Percentiles rank a stretch among this genome's conserved stretches.
phyloP scores from a whole-genome alignment of 805 yeast genomes.

The Candida orba region DNA sequence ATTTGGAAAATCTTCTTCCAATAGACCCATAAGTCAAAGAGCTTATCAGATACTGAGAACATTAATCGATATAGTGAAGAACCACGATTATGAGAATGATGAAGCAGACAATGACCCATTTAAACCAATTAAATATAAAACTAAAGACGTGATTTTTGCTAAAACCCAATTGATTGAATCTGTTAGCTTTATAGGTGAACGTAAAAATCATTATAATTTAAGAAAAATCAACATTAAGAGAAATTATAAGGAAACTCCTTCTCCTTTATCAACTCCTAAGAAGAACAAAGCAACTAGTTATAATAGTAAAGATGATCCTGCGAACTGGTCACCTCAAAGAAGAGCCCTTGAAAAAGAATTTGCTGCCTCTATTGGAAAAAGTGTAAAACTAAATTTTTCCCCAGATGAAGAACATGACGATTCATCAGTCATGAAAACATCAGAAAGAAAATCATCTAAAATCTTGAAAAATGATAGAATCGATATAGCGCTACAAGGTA shows the following conservation, averaged over 20 bases:
- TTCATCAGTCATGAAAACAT: neutral
- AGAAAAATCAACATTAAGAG: slow-evolving; percentile 9
- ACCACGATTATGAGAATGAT: neutral
- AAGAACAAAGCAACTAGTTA: neutral
- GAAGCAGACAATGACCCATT: slow-evolving; percentile 2
- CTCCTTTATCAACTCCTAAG: neutral
- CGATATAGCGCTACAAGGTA: slow-evolving; percentile 16
- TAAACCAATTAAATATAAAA: neutral
- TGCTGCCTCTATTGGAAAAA: neutral
- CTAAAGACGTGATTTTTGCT: slow-evolving; percentile 12
- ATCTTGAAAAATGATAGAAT: slow-evolving; percentile 22
- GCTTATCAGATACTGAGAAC: slow-evolving; percentile 25
- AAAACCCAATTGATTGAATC: slow-evolving; percentile 8
- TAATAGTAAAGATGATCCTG: neutral
- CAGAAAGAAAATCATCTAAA: slow-evolving; percentile 15
- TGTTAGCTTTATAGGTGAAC: slow-evolving; percentile 8
- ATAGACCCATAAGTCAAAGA: slow-evolving; percentile 26
- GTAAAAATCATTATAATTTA: neutral
- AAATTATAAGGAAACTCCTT: slow-evolving; percentile 10
- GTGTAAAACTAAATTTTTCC: neutral
- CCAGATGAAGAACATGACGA: slow-evolving; percentile 7
- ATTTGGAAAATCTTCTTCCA: slow-evolving; percentile 19
- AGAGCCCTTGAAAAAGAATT: slow-evolving; percentile 11
- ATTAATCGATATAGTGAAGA: slow-evolving; percentile 12
- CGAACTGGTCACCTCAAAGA: slow-evolving; percentile 20